These are phyloP conservation scores for Fusarium praegraminearum DNA, from an alignment of 2,329 filamentous ascomycete genomes.

Conservation along the genomic window DNA sequence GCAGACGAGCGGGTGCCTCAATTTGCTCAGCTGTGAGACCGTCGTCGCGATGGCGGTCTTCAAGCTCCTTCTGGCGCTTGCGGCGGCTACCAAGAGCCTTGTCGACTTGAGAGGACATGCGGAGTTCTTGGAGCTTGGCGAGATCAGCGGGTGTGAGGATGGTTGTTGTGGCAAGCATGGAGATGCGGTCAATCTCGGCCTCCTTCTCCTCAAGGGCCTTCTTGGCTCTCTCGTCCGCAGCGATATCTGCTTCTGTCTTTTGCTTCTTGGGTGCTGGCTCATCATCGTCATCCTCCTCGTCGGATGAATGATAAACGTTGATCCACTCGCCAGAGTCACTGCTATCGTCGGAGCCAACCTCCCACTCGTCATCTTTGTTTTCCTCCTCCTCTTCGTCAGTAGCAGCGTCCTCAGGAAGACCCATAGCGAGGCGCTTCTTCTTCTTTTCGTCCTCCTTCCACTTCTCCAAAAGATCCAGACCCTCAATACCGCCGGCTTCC, in stretches of 20 bases:
- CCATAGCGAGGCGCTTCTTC: constrained; percentile 76
- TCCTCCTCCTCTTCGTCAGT: constrained; percentile 71
- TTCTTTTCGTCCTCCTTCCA: constrained; percentile 93
- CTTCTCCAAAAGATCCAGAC: constrained; percentile 88
- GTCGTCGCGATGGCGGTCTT: constrained; percentile 81
- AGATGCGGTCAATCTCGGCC: constrained; percentile 64
- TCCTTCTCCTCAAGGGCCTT: constrained; percentile 52
- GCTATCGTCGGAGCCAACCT: constrained; percentile 70
- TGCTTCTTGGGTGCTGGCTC: constrained; percentile 67
- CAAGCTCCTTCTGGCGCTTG: constrained; percentile 61
- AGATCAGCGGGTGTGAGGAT: constrained; percentile 96
- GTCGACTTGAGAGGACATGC: constrained; percentile 77
- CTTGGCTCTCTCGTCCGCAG: constrained; percentile 57
- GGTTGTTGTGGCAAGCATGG: constrained; percentile 88
- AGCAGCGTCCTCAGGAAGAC: constrained; percentile 71
- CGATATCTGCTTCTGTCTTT: constrained; percentile 51
- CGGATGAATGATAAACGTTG: constrained; percentile 85
- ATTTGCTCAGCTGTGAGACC: constrained; percentile 92
- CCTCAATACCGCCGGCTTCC: constrained; percentile 84
- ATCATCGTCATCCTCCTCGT: constrained; percentile 76
- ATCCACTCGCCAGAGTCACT: constrained; percentile 91
- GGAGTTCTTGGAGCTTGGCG: constrained; percentile 92
- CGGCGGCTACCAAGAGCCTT: constrained; percentile 65
- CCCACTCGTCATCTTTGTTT: constrained; percentile 69
- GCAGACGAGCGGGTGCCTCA: constrained; percentile 83